A percentile compares a stretch with the other conserved stretches of the same genome.
Evolutionary conservation across 148 eudicot genomes (phyloP).

Genomic region (Tetragonia tetragonoides): DNA sequence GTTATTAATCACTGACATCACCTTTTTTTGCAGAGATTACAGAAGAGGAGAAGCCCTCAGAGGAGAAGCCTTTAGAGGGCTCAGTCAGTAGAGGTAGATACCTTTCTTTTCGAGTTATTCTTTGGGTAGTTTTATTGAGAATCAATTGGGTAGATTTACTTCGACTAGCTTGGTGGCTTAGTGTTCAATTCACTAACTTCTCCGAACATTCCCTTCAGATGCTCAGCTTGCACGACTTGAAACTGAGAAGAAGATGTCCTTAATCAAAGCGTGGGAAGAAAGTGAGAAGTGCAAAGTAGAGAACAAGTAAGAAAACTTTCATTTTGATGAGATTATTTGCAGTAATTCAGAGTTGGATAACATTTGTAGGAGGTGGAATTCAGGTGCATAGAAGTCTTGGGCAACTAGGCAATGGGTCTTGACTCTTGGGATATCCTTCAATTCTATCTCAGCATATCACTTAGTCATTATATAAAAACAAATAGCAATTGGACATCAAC

Average conservation of each 20-base stretch:
- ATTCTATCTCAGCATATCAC: too few relatives aligned
- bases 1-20: background rate
- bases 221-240: conserved; percentile 62
- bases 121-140: background rate
- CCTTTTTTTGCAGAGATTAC: conserved; percentile 23
- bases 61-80: conserved; percentile 32
- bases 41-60: conserved; percentile 49
- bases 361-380: too few relatives aligned
- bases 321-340: background rate
- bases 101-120: background rate
- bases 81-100: conserved; percentile 67
- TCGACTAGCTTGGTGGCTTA: background rate
- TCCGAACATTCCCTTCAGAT: conserved; percentile 42
- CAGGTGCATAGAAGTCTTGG: too few relatives aligned
- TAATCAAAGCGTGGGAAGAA: conserved; percentile 96
- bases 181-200: background rate
- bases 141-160: background rate
- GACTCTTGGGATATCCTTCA: too few relatives aligned
- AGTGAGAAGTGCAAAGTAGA: conserved; percentile 81
- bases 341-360: too few relatives aligned
- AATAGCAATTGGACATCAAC: too few relatives aligned
- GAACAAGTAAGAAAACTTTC: conserved; percentile 59
- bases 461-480: too few relatives aligned
- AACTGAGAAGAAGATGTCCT: conserved; percentile 70
- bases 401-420: too few relatives aligned